A percentile compares a stretch with the other conserved stretches of the same genome.
These are phyloP conservation scores for Aristolochia contorta DNA, from an alignment of 164 flowering plant species.

Conservation along the genomic window DNA sequence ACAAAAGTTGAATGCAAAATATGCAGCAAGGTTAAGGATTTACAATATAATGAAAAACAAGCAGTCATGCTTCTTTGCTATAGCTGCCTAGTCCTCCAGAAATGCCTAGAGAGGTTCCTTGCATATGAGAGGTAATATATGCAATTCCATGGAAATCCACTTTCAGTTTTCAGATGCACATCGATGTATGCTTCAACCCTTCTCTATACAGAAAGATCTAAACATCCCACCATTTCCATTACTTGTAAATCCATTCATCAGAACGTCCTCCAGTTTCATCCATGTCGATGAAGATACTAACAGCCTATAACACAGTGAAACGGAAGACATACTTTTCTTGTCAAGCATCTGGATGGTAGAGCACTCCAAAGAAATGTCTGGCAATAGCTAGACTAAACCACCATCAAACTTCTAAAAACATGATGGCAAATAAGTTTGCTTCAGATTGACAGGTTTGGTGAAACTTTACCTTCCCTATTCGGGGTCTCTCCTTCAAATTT, in stretches of 20 bases:
- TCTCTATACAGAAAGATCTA: no score
- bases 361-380: neutral
- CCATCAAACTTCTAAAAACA: neutral
- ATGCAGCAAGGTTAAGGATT: no score
- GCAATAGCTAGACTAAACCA: neutral
- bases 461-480: constrained; percentile 81
- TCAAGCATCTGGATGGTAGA: neutral
- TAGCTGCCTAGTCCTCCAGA: no score
- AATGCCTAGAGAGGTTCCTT: no score
- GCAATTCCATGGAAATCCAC: no score
- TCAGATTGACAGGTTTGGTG: neutral
- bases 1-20: no score
- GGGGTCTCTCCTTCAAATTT: constrained; percentile 81
- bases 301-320: constrained; percentile 51
- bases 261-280: constrained; percentile 92
- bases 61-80: no score
- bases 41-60: no score
- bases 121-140: no score
- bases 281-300: constrained; percentile 94
- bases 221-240: neutral
- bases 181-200: no score
- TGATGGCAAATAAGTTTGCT: neutral
- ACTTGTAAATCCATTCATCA: constrained; percentile 97
- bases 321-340: neutral
- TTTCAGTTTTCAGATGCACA: no score